Conservation (phyloP, 768 basidiomycete species). For the Tubosaeta sp. region DNA sequence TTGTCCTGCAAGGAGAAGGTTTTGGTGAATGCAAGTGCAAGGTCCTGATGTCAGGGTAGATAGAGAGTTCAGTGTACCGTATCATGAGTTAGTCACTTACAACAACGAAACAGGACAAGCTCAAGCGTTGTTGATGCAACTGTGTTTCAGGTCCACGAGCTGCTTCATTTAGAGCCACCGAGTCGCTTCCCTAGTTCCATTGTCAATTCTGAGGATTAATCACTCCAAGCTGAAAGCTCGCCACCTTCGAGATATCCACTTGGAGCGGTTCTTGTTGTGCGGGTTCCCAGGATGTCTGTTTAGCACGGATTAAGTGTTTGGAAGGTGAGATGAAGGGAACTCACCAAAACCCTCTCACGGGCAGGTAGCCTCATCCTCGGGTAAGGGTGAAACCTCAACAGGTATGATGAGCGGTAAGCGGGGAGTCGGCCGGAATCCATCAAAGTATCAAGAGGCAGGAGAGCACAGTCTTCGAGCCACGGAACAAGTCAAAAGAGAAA, state of each 20-base stretch:
- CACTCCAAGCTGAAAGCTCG: slow-evolving; percentile 1
- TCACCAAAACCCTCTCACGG: slow-evolving; percentile 26
- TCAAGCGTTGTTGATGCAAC: slow-evolving; percentile 11
- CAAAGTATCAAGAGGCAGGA: neutral
- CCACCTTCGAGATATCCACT: neutral
- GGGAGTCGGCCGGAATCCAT: slow-evolving; percentile 21
- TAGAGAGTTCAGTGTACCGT: neutral
- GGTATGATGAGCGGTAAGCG: slow-evolving; percentile 26
- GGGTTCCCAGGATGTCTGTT: slow-evolving; percentile 9
- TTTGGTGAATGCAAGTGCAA: slow-evolving; percentile 16
- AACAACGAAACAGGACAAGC: slow-evolving; percentile 18
- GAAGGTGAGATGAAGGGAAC: slow-evolving; percentile 1
- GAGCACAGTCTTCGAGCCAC: neutral
- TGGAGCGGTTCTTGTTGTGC: neutral
- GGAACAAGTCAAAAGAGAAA: slow-evolving; percentile 2
- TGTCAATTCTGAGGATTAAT: neutral
- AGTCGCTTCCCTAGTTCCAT: slow-evolving; percentile 9
- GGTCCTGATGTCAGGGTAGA: slow-evolving; percentile 14
- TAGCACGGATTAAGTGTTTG: slow-evolving; percentile 1
- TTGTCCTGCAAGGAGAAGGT: neutral
- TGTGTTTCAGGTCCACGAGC: slow-evolving; percentile 3
- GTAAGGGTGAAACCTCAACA: slow-evolving; percentile 15
- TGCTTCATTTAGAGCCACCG: slow-evolving; percentile 1
- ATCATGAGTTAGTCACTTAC: slow-evolving; percentile 12
- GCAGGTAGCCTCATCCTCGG: slow-evolving; percentile 8